Evolutionary conservation across 2,329 filamentous ascomycete species (phyloP), one percentile per base, ranked within the genome.

Genomic region (Westerdykella aurantiaca): DNA sequence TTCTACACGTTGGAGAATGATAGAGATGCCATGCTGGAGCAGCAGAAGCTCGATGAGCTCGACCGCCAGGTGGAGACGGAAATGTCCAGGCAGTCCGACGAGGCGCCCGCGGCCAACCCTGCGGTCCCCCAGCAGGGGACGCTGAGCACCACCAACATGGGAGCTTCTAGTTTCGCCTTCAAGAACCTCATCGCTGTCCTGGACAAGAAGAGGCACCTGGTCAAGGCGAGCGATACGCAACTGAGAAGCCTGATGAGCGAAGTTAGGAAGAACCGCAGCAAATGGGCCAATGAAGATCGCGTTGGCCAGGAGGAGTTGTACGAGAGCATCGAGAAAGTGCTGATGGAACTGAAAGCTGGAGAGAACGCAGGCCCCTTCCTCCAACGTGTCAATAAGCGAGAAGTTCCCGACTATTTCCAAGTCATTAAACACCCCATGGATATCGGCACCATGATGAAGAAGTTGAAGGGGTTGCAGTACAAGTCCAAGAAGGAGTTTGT

Each of bases 351-450:
- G 44, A 97, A 97, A 69, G 93, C 93, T 31, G 90, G 94, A 72
- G 93, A 98, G 67, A 94, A 96, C 68, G 96, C 93, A 1, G 88
- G 88, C n/a, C 89, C 93, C 2, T 98, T 98, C 58, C 70, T 98
- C 44, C 88, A 89, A 43, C 81, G 88, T 54, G 93, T 98, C 41
- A 97, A 95, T 72, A 98, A 98, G 72, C 82, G 93, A 57, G 93
- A 98, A 67, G 93, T 89, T 11, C 93, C 91, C 17, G 90, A 97
- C 69, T 98, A 98, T 69, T 89, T 94, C 67, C 85, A 81, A 55
- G 81, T 93, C 50, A 96, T 97, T 69, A 96, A 94, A 70, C 85
- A 90, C 38, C 93, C 93, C 2, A 98, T 98, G 93, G 93, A 98
- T 65, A 82, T 98, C 45, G 93, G 93, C 31, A 85, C 83, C 38